These are phyloP conservation scores for Neurospora sp. DNA, from an alignment of 495 filamentous ascomycete genomes.

Conservation along the genomic window DNA sequence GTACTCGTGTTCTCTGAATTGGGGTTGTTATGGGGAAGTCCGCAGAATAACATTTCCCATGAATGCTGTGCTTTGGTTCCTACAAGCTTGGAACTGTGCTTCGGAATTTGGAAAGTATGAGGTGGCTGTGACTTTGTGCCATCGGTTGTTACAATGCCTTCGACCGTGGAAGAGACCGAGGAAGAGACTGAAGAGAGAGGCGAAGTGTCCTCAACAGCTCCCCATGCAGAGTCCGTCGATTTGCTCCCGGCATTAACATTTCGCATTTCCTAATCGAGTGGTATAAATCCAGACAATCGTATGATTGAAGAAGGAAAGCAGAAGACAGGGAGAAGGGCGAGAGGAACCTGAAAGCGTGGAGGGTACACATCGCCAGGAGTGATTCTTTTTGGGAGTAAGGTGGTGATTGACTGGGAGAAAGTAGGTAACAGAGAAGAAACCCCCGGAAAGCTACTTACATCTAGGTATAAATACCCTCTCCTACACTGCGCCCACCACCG, in stretches of 20 bases:
- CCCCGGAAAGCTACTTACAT: too few species aligned
- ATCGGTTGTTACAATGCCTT: neutral
- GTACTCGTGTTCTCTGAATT: too few species aligned
- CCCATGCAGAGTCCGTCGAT: neutral
- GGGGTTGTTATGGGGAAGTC: too few species aligned
- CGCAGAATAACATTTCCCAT: too few species aligned
- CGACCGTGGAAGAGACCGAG: neutral
- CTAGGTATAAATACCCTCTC: too few species aligned
- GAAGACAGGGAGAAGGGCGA: neutral
- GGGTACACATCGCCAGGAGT: too few species aligned
- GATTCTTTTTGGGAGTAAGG: too few species aligned
- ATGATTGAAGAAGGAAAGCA: neutral
- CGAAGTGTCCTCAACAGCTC: neutral
- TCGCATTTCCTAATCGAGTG: neutral
- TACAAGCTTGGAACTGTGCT: too few species aligned
- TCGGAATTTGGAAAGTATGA: neutral
- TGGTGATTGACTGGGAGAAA: too few species aligned
- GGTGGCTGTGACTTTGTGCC: neutral
- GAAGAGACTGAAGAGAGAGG: neutral
- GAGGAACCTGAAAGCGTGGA: neutral
- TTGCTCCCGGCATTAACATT: neutral
- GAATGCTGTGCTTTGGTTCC: too few species aligned
- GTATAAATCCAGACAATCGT: neutral
- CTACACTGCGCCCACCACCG: too few species aligned
- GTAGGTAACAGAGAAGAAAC: too few species aligned